These are phyloP conservation scores for Ophiostoma sp. DNA, from an alignment of 2,329 filamentous ascomycete species.

Conservation along the genomic window DNA sequence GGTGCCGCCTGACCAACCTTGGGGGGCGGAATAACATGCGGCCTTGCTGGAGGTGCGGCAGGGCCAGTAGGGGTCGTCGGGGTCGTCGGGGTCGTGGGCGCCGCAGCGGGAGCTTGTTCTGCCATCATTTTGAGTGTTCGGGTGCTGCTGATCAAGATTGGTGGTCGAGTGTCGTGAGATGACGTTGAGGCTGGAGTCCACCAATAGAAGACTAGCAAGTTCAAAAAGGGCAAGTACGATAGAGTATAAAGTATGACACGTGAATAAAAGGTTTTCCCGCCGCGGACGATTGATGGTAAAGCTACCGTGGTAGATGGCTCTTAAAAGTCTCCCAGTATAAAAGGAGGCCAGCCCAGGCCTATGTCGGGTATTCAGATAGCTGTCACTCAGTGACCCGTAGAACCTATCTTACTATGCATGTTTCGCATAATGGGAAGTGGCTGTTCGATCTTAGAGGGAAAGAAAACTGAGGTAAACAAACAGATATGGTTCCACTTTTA, in stretches of 20 bases:
- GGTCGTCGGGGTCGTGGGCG: not conserved
- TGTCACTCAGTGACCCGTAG: no score
- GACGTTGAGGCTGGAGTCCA: not conserved
- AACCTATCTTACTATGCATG: no score
- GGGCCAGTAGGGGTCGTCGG: not conserved
- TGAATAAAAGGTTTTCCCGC: not conserved
- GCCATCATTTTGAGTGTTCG: slow-evolving; percentile 25
- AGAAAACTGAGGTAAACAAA: no score
- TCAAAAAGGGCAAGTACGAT: not conserved
- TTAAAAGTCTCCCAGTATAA: not conserved
- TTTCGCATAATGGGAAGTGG: no score
- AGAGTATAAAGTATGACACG: not conserved
- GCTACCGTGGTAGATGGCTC: not conserved
- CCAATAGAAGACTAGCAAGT: not conserved
- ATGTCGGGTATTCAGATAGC: no score
- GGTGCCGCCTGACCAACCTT: slow-evolving; percentile 53
- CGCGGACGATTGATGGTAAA: not conserved
- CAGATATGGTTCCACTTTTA: no score
- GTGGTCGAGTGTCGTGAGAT: not conserved
- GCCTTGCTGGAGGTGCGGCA: slow-evolving; percentile 29
- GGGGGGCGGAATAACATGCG: slow-evolving; percentile 30
- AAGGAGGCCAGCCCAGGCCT: not conserved
- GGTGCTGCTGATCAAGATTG: not conserved
- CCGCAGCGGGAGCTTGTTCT: slow-evolving; percentile 1
- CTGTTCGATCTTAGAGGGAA: no score